Evolutionary conservation across 306 rosid genomes (phyloP).

Genomic region (Begonia peltatifolia): DNA sequence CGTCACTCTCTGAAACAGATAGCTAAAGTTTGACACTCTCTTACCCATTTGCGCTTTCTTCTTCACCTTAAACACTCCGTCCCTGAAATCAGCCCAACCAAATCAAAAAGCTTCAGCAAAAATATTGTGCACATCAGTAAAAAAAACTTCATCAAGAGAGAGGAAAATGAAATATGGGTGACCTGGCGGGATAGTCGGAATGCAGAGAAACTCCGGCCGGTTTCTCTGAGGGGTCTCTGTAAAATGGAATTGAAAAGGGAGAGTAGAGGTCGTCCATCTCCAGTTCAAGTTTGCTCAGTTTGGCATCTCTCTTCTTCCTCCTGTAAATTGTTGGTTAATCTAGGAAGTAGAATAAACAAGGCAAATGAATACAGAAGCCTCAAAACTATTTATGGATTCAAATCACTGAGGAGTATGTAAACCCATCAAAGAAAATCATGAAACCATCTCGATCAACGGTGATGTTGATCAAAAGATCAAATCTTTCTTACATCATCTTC

Average conservation of each 20-base stretch:
- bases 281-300: neutral
- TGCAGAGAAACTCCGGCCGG: slow-evolving; percentile 6
- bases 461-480: too few relatives aligned
- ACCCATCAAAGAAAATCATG: too few relatives aligned
- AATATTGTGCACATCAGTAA: too few relatives aligned
- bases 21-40: slow-evolving; percentile 71
- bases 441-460: too few relatives aligned
- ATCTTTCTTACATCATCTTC: too few relatives aligned
- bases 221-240: slow-evolving; percentile 7
- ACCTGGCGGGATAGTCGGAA: slow-evolving; percentile 11
- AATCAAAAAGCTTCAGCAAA: neutral
- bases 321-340: neutral
- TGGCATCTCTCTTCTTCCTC: slow-evolving; percentile 4
- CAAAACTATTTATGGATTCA: too few relatives aligned
- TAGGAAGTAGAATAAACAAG: too few relatives aligned
- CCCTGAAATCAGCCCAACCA: slow-evolving; percentile 7
- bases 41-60: slow-evolving; percentile 43
- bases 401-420: too few relatives aligned
- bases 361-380: too few relatives aligned
- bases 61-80: slow-evolving; percentile 9
- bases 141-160: too few relatives aligned
- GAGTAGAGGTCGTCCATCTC: slow-evolving; percentile 10
- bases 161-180: neutral
- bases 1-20: slow-evolving; percentile 84
- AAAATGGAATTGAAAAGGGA: slow-evolving; percentile 8